Percentiles rank a stretch among this genome's conserved stretches.
Conservation (phyloP, 495 filamentous ascomycete genomes). For the Xylaria intraflava region DNA sequence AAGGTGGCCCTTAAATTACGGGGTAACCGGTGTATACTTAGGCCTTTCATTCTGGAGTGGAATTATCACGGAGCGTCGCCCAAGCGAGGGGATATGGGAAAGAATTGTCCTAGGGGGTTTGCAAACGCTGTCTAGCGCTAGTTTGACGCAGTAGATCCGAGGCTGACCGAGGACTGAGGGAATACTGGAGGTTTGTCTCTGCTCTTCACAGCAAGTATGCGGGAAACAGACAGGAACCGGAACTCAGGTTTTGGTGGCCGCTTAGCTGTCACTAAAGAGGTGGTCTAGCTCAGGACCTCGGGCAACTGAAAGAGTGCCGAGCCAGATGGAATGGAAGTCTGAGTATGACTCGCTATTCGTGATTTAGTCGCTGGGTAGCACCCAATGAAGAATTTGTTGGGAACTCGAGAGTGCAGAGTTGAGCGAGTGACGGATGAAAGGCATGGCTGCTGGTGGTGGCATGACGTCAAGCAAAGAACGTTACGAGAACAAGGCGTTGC, state of each 20-base stretch:
- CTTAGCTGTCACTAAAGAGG: not conserved
- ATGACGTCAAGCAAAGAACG: too few species aligned
- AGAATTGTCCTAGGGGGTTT: not conserved
- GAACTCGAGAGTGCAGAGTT: not conserved
- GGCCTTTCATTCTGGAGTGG: not conserved
- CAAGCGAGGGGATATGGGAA: not conserved
- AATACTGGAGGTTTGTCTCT: not conserved
- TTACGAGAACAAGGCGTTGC: too few species aligned
- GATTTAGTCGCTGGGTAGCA: not conserved
- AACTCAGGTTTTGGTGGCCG: not conserved
- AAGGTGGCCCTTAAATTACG: not conserved
- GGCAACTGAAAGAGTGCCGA: not conserved
- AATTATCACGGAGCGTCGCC: not conserved
- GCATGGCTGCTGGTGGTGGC: not conserved
- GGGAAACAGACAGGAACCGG: not conserved
- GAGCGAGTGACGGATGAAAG: not conserved
- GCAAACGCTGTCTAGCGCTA: not conserved
- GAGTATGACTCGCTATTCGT: not conserved
- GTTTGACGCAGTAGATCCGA: not conserved
- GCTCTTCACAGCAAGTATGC: not conserved
- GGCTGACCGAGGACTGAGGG: not conserved
- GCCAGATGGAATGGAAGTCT: not conserved
- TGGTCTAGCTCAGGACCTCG: not conserved
- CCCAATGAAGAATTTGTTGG: not conserved
- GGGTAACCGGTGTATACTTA: not conserved